Conservation (phyloP, 371 early-diverging fungal species). For the Mortierella sp. region DNA sequence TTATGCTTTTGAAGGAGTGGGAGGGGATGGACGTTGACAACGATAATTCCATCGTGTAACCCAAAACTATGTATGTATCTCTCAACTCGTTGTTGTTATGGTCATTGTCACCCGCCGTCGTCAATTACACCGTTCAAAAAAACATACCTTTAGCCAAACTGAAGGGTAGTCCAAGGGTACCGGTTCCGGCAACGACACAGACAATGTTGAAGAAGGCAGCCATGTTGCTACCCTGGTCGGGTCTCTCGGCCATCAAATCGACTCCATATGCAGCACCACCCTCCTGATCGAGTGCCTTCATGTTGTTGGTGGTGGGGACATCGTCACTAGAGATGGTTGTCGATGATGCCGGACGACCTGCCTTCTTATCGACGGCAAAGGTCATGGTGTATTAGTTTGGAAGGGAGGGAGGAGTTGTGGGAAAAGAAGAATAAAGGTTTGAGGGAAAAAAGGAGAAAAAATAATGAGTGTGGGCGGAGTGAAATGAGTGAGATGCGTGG, state of each 20-base stretch:
- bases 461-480: background rate
- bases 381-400: conserved; percentile 18
- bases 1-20: background rate
- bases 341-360: conserved; percentile 6
- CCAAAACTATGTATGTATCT: conserved; percentile 2
- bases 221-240: conserved; percentile 50
- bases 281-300: conserved; percentile 2
- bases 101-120: background rate
- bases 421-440: background rate
- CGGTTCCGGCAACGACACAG: conserved; percentile 90
- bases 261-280: background rate
- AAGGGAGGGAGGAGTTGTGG: background rate
- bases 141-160: conserved; percentile 70
- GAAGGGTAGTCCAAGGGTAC: conserved; percentile 88
- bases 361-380: conserved; percentile 14
- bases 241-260: conserved; percentile 50
- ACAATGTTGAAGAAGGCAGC: conserved; percentile 76
- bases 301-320: conserved; percentile 11
- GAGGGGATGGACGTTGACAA: background rate
- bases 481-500: background rate
- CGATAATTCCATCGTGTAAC: conserved; percentile 7
- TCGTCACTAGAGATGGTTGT: conserved; percentile 36
- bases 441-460: background rate
- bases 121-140: background rate
- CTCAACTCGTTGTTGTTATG: background rate